Evolutionary conservation across 2,329 filamentous ascomycete species (phyloP).

Genomic region (Conoideocrella luteorostrata): DNA sequence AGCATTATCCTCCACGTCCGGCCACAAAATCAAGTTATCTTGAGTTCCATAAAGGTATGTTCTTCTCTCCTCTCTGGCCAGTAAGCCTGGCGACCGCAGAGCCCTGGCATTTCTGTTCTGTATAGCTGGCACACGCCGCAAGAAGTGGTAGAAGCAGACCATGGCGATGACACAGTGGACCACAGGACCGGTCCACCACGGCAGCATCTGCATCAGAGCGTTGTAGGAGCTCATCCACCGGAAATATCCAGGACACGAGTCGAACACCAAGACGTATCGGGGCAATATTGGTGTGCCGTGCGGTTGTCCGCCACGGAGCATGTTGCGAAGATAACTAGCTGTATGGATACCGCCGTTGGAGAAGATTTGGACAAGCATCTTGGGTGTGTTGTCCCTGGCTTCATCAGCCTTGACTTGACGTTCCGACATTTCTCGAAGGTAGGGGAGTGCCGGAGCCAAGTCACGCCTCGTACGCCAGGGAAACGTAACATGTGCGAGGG

Average conservation of each 20-base stretch:
- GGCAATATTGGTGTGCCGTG: slow-evolving; percentile 23
- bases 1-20: slow-evolving; percentile 43
- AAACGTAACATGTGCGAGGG: slow-evolving; percentile 29
- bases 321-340: slow-evolving; percentile 27
- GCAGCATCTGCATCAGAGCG: slow-evolving; percentile 30
- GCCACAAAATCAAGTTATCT: slow-evolving; percentile 40
- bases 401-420: slow-evolving; percentile 16
- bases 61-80: slow-evolving; percentile 34
- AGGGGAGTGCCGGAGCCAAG: slow-evolving; percentile 32
- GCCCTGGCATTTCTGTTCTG: slow-evolving; percentile 28
- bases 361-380: slow-evolving; percentile 42
- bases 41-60: slow-evolving; percentile 46
- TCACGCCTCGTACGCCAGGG: slow-evolving; percentile 23
- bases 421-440: slow-evolving; percentile 26
- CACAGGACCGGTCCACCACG: slow-evolving; percentile 26
- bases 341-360: slow-evolving; percentile 46
- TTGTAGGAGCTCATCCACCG: slow-evolving; percentile 31
- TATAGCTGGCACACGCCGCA: slow-evolving; percentile 20
- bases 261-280: slow-evolving; percentile 37
- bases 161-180: slow-evolving; percentile 26
- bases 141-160: slow-evolving; percentile 25
- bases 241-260: slow-evolving; percentile 43
- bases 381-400: slow-evolving; percentile 14
- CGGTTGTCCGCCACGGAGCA: slow-evolving; percentile 14
- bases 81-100: slow-evolving; percentile 28